Base-by-base conservation (phyloP, 2,329 filamentous ascomycete species). In the Fusarium chlamydosporum region DNA sequence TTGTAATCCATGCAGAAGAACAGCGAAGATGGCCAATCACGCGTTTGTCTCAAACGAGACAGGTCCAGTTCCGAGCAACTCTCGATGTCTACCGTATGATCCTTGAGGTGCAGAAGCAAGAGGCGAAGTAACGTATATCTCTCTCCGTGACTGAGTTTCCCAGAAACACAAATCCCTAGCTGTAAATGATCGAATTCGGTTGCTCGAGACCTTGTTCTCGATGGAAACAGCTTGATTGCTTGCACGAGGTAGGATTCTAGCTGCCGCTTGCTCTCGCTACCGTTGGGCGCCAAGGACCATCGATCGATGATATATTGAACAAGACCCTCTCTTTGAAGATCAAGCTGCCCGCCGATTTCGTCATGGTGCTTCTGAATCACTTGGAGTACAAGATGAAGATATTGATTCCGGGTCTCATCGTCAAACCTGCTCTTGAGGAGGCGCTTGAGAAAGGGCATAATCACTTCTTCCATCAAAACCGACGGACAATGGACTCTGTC, bases 41-140 rank as follows among this genome's bases (percentile, higher is more conserved):
- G 53, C 20, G 2, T 56, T 13, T 57, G 26, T 13, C 43, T 64
- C 2, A 74, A 26, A 3, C 54, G 51, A 15, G 13, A 11, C 7
- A 68, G 27, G 6, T 56, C 55, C 10, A 37, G 27, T 2, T 59
- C 61, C 7, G 61, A 64, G 4, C 42, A n/a, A 16, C 70, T 54
- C 26, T 76, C 72, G 8, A 77, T 65, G 29, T 77, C 73, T 7
- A 76, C 18, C 6, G 23, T 23, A 29, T 71, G 72, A 4, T 48
- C 43, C 13, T 45, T 56, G 9, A 57, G 29, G n/a, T 76, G 52
- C 13, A 59, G 42, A 16, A 77, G 18, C 3, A 75, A 35, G 2
- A 76, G 59, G 1, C 69, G 69, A 6, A 77, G 63, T 5, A 77
- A 45, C 0, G 70, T 61, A 23, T 76, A 77, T 31, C 38, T 71